Base-by-base conservation (phyloP, 129 eudicot species). In the Smallanthus sonchifolius region DNA sequence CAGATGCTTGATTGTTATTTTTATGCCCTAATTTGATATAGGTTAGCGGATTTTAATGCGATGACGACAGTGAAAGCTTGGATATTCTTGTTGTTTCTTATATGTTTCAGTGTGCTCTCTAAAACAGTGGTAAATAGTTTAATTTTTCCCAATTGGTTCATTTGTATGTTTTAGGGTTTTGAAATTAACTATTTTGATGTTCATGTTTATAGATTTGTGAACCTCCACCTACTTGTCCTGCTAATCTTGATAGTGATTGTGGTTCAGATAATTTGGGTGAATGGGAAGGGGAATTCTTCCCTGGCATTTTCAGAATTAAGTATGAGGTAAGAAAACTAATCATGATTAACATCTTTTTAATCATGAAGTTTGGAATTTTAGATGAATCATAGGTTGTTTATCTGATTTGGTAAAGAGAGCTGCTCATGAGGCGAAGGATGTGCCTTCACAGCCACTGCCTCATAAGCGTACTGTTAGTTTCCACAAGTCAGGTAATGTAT, bases 241-340 rank as follows among this genome's bases (percentile, higher is more conserved):
- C 96, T 20, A 67, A 91, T 87, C 74, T 76, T 74, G 79, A 67
- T 47, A 75, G 77, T 42, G 88, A 69, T 45, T 93, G 97, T 45
- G 76, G 83, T 69, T 86, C 24, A 0, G 68, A 59, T 10, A 78
- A 63, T 64, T 79, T 81, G 2, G 83, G 67, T 56, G 92, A 88
- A 55, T 91, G 96, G 99, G 81, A 91, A 59, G 99, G 99, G 44
- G 99, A 95, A 51, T 95, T 88, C 59, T 95, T 95, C 83, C 96
- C 99, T 13, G 92, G 80, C 10, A 91, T 95, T 75, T 92, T 96
- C n/a, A 91, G 85, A 82, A 88, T 95, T 84, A 89, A 91, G 78
- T 95, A 91, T 42, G 99, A 95, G 97, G 99, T 95, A 49, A 61
- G 55, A 0, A 8, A 20, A 5, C 10, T 7, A 40, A 40, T 17